Evolutionary conservation across 139 green algal genomes (phyloP), one percentile per base, ranked within the genome.

Genomic region (Coelastrella sp.): DNA sequence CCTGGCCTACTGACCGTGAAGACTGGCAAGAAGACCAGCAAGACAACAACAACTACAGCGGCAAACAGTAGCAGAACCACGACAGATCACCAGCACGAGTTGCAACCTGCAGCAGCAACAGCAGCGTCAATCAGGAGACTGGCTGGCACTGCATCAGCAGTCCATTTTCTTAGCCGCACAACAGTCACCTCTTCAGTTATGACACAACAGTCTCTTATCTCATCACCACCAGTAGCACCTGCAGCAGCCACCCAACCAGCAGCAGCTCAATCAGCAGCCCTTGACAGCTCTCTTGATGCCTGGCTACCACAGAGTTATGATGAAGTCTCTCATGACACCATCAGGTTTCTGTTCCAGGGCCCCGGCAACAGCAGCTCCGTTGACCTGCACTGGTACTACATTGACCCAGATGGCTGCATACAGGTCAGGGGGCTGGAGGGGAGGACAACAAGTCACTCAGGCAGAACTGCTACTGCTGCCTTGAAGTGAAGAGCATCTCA

Each of bases 301-400:
- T 21, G 6, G 3, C 19, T 30, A 21, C 71, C 71, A 15, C 71
- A 79, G 71, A 60, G 32, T 4, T 79, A 40, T 38, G 41, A 62
- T 9, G 76, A 81, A 2, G 50, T 81, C 2, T 50, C 48, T 9
- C 5, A n/a, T 5, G 74, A 51, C 30, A 68, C 51, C 2, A 67
- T 81, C 6, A 3, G 6, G 7, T 81, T 69, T 34, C 74, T 81
- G 50, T 81, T 81, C 35, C 48, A 68, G 50, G 74, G 74, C 15
- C 74, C 74, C 74, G 50, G 74, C 74, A 35, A 13, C 38, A 53
- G 32, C 30, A 45, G 25, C 8, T 50, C 40, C 11, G 50, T 51
- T 4, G 9, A 38, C 34, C 30, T 69, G 30, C 27, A 69, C 15
- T 81, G 74, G 74, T 81, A 81, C 51, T 81, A 81, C 25, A n/a